Evolutionary conservation across 768 basidiomycete species (phyloP), one percentile per base, ranked within the genome.

Genomic region (Pisolithus tinctorius): DNA sequence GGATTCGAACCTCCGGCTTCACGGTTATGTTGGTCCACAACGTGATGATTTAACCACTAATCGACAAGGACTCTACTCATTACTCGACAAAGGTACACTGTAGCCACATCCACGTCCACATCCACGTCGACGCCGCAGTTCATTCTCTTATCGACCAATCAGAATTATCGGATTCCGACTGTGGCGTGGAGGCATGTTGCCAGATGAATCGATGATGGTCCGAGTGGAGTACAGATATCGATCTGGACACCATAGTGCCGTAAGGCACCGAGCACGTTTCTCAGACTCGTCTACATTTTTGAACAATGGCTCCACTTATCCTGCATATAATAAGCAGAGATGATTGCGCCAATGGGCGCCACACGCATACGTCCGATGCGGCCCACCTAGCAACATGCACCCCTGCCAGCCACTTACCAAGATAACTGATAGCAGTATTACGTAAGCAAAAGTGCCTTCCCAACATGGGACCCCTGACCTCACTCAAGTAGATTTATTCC

Each of bases 41-140:
- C 66, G 67, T 67, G 67, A 70, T 66, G 70, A 71, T 71, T 68
- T 71, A 69, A 71, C 70, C 70, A 71, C 70, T 71, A 69, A 70
- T 71, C 70, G 69, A 71, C 68, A 66, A 63, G 70, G 69, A 71
- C 70, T 29, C 27, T 3, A 7, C 5, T 29, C 27, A 29, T 5
- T 29, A 29, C 5, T 29, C 20, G 20, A 20, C 20, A 20, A 20
- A 29, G 27, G 7, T 5, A 7, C 27, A 29, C 7, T 4, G 27
- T 29, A 29, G 27, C 7, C 27, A 29, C 27, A 29, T 39, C 16
- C 4, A 26, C 13, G 10, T 38, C 7, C 27, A 29, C 27, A 29
- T 39, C 16, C 4, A 26, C 13, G 10, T 38, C 30, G 4, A 14
- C 29, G 13, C 13, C 6, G 6, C 4, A 14, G 6, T 36, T 20